A percentile compares a stretch with the other conserved stretches of the same genome.
Evolutionary conservation across 2,329 filamentous ascomycete genomes (phyloP).

Genomic region (Botrytis elliptica): DNA sequence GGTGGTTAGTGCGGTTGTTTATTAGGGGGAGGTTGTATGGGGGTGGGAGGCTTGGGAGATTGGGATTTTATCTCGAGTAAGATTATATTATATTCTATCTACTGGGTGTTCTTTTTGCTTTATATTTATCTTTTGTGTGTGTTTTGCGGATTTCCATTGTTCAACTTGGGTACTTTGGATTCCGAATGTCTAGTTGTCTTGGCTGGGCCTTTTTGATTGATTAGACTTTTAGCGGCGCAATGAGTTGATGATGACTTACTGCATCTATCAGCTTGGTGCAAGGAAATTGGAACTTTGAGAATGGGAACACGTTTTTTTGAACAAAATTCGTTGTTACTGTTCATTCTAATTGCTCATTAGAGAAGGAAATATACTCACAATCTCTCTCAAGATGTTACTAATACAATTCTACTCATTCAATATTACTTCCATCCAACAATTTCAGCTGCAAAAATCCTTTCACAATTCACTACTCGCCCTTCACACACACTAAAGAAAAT

Average conservation of each 20-base stretch:
- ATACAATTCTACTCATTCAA: neutral
- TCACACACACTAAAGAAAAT: fast-evolving
- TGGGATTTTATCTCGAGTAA: neutral
- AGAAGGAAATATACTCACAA: neutral
- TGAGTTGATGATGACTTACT: too few species aligned
- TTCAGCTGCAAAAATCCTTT: neutral
- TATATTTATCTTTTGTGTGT: too few species aligned
- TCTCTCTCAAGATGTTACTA: neutral
- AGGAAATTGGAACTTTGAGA: too few species aligned
- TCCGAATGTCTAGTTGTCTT: too few species aligned
- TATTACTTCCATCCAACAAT: neutral
- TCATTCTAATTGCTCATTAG: neutral
- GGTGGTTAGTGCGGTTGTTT: constrained; percentile 44
- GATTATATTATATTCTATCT: neutral
- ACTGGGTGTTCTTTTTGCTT: too few species aligned
- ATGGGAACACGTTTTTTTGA: too few species aligned
- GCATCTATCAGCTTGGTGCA: too few species aligned
- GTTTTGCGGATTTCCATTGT: too few species aligned
- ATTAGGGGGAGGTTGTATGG: constrained; percentile 1
- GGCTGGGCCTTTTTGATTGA: too few species aligned
- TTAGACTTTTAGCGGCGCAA: too few species aligned
- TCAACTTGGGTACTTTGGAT: too few species aligned
- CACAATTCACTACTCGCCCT: neutral
- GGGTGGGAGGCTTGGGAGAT: neutral
- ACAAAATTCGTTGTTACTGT: too few species aligned